phyloP scores from a whole-genome alignment of 768 basidiomycete genomes.

The Steccherinum ochraceum region DNA sequence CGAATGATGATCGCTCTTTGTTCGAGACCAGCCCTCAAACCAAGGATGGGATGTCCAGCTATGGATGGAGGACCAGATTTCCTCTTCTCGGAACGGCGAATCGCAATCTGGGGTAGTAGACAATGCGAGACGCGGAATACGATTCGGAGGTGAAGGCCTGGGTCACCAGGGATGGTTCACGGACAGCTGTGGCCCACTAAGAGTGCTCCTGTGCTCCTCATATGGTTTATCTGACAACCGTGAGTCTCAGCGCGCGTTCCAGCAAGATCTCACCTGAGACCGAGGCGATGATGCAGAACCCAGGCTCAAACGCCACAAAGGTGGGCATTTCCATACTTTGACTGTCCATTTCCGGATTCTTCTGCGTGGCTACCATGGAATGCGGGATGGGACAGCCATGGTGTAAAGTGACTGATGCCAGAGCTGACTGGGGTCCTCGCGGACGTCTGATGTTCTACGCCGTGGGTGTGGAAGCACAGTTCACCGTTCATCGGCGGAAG shows the following conservation, averaged over 20 bases:
- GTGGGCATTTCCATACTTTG: constrained; percentile 7
- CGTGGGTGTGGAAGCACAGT: not conserved
- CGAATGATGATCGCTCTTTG: too few species aligned
- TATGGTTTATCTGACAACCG: not conserved
- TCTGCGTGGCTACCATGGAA: too few species aligned
- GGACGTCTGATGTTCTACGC: constrained; percentile 2
- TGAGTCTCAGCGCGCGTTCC: not conserved
- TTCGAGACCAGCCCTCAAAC: too few species aligned
- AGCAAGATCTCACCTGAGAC: too few species aligned
- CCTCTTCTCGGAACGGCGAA: not conserved
- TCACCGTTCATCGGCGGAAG: constrained; percentile 17
- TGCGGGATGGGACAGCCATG: too few species aligned
- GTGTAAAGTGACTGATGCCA: constrained; percentile 7
- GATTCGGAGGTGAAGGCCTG: too few species aligned
- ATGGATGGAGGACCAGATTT: too few species aligned
- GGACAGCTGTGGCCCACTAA: too few species aligned
- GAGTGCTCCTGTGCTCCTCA: too few species aligned
- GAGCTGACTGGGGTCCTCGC: constrained; percentile 17
- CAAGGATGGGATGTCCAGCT: too few species aligned
- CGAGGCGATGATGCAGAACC: not conserved
- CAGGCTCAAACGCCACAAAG: constrained; percentile 18
- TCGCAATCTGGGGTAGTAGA: not conserved
- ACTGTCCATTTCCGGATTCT: not conserved
- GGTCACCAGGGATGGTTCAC: too few species aligned
- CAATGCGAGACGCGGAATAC: too few species aligned